Percentiles rank a stretch among this genome's conserved stretches.
Conservation (phyloP, 257 asterid genomes). For the Anisodus acutangulus region DNA sequence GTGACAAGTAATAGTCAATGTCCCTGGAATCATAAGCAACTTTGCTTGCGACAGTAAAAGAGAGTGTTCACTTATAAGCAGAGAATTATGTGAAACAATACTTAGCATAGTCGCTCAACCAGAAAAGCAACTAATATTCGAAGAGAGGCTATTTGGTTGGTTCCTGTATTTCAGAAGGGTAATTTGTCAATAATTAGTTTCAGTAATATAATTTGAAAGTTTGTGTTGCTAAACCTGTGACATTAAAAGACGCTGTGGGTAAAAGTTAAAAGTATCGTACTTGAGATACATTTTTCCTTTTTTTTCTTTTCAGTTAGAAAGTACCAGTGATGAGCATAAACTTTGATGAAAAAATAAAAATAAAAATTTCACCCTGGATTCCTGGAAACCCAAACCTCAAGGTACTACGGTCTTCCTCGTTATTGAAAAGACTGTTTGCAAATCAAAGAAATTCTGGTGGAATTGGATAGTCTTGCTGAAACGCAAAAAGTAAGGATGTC, state of each 20-base stretch:
- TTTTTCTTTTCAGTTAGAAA: neutral
- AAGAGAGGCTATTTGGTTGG: constrained; percentile 2
- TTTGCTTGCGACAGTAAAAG: neutral
- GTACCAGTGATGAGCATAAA: constrained; percentile 19
- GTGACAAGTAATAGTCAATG: neutral
- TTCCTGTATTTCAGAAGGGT: neutral
- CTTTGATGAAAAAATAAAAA: neutral
- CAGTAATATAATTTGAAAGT: neutral
- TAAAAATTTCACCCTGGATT: neutral
- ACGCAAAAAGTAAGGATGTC: neutral
- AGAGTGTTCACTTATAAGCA: neutral
- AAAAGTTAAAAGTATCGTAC: constrained; percentile 9
- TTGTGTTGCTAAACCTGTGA: neutral
- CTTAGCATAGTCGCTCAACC: neutral
- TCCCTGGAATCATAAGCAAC: constrained; percentile 13
- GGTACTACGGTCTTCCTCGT: constrained; percentile 5
- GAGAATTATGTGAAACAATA: neutral
- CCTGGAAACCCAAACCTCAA: constrained; percentile 7
- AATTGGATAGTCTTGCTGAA: constrained; percentile 22
- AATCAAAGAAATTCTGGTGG: constrained; percentile 22
- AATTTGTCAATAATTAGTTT: neutral
- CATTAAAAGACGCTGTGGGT: neutral
- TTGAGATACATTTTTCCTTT: constrained; percentile 11
- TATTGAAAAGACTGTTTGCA: neutral
- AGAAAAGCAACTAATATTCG: neutral